Evolutionary conservation across 176 grass and related monocot species (phyloP), one percentile per base, ranked within the genome.

Genomic region (Zoysia pacifica): DNA sequence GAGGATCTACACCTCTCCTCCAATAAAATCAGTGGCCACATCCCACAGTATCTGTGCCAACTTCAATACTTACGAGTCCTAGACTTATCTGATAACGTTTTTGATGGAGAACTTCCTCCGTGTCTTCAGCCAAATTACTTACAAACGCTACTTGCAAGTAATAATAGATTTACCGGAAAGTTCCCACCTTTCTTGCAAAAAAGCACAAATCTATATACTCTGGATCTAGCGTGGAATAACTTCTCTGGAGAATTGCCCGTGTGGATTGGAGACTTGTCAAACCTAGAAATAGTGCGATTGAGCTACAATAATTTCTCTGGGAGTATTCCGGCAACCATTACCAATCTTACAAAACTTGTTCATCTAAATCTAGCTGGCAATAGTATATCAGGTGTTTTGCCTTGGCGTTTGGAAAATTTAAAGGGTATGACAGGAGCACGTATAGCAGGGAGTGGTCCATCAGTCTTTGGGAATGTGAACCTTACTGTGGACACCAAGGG

Each of bases 301-400:
- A 41, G 50, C 36, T 36, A 55, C 13, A 73, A 73, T 11, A 83
- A 60, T 4, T 86, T 90, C 54, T 74, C 14, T 15, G 84, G 79
- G 1, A 19, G 14, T 37, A 80, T 90, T 13, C 88, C 84, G 0
- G 0, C 0, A 2, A 37, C 79, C 42, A 50, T 90, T 1, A 38
- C 40, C 45, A 18, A 78, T 20, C 78, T 90, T 6, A 2, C 0
- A 1, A 0, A 5, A 3, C 83, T 86, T 43, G 42, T 63, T 13
- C 47, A 48, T 46, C 56, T 89, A 15, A 60, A 88, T 80, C 58
- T 88, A 35, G 38, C 81, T 1, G 6, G 68, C 9, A 89, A 89
- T 19, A 62, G 4, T 9, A 19, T 89, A 2, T 65, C 50, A 6
- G 87, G 87, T 20, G 0, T 43, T 2, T 69, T 90, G 46, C 83